phyloP scores from a whole-genome alignment of 805 yeast genomes.

The Kuraishia hungarica region DNA sequence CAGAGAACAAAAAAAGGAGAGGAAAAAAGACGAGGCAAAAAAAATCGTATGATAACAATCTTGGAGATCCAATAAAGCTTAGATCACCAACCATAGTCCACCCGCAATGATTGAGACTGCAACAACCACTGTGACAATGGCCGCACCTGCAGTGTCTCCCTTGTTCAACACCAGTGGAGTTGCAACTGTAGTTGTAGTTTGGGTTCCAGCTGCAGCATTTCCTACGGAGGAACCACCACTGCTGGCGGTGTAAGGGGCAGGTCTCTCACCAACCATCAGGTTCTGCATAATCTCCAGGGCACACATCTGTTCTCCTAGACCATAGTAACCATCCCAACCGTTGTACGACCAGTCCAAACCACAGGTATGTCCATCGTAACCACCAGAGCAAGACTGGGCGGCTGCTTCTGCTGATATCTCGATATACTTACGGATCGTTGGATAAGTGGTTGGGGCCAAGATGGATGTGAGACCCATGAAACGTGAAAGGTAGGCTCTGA shows the following conservation, averaged over 20 bases:
- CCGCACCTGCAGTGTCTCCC: constrained; percentile 61
- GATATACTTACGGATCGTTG: constrained; percentile 26
- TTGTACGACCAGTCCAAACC: constrained; percentile 60
- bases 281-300: constrained; percentile 61
- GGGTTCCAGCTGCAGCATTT: constrained; percentile 58
- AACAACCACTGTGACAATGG: constrained; percentile 51
- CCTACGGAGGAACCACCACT: constrained; percentile 69
- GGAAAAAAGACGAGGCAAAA: background rate
- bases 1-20: background rate
- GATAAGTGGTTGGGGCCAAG: constrained; percentile 46
- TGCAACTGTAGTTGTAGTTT: constrained; percentile 25
- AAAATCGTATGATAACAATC: background rate
- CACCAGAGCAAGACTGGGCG: constrained; percentile 75
- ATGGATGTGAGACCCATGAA: constrained; percentile 56
- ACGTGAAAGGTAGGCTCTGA: constrained; percentile 62
- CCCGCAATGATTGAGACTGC: constrained; percentile 26
- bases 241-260: constrained; percentile 52
- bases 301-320: constrained; percentile 79
- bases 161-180: constrained; percentile 31
- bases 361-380: constrained; percentile 80
- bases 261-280: constrained; percentile 26
- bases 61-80: background rate
- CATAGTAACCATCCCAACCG: constrained; percentile 61
- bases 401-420: constrained; percentile 56
- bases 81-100: constrained; percentile 18